Evolutionary conservation across 1,284 basidiomycete genomes (phyloP).

Genomic region (Porodaedalea pini): DNA sequence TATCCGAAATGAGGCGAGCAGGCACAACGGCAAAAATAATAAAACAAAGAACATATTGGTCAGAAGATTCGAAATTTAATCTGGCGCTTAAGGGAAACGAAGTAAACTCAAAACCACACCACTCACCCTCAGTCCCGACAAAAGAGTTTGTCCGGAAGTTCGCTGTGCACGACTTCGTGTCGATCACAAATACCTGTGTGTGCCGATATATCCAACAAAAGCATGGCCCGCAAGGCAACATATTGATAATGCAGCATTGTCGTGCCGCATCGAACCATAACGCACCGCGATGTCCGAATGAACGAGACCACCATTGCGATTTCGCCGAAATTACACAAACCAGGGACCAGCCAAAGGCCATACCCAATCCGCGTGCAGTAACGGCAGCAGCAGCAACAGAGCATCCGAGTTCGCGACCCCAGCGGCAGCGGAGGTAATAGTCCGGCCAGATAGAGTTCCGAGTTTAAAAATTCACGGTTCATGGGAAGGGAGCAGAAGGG

Average conservation of each 20-base stretch:
- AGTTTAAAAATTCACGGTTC: constrained; percentile 14
- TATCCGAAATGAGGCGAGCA: constrained; percentile 3
- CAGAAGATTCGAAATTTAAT: constrained; percentile 1
- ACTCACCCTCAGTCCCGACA: constrained; percentile 92
- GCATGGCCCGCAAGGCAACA: not conserved
- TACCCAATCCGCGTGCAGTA: constrained; percentile 1
- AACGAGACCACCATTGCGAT: constrained; percentile 1
- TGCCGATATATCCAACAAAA: constrained; percentile 6
- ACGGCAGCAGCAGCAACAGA: not conserved
- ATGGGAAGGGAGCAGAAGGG: constrained; percentile 8
- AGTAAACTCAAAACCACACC: constrained; percentile 2
- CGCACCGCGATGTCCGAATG: not conserved
- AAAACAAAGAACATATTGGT: constrained; percentile 3
- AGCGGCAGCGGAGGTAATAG: constrained; percentile 4
- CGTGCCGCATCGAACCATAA: not conserved
- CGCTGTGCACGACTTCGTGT: constrained; percentile 96
- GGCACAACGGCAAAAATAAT: not conserved
- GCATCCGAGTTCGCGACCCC: not conserved
- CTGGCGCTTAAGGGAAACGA: not conserved
- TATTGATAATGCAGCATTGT: not conserved
- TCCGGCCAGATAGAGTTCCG: constrained; percentile 8
- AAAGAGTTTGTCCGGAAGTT: constrained; percentile 99
- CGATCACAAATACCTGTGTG: constrained; percentile 78
- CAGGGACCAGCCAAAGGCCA: not conserved
- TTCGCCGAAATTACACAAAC: constrained; percentile 8